A percentile compares a stretch with the other conserved stretches of the same genome.
Evolutionary conservation across 805 yeast genomes (phyloP).

Genomic region (Pichia paraexigua): DNA sequence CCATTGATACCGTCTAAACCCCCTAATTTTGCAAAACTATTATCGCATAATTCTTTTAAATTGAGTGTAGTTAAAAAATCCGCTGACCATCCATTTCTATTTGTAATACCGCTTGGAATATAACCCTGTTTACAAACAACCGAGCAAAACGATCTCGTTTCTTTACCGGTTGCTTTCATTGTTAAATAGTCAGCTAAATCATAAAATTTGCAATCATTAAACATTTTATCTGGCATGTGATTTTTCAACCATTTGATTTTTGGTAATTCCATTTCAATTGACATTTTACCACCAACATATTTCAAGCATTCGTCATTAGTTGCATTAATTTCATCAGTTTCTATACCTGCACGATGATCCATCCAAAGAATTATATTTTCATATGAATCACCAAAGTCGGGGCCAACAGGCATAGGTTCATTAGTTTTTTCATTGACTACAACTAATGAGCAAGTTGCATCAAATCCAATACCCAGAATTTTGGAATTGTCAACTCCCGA

Average conservation of each 20-base stretch:
- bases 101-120: slow-evolving; percentile 87
- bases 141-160: slow-evolving; percentile 82
- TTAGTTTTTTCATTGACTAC: slow-evolving; percentile 60
- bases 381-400: slow-evolving; percentile 62
- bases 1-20: slow-evolving; percentile 75
- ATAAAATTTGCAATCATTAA: slow-evolving; percentile 66
- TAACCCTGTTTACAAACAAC: slow-evolving; percentile 94
- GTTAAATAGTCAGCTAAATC: slow-evolving; percentile 91
- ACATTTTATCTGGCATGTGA: slow-evolving; percentile 55
- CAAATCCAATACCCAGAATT: slow-evolving; percentile 88
- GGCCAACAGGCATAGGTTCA: slow-evolving; percentile 82
- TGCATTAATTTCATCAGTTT: slow-evolving; percentile 73
- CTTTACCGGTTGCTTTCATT: slow-evolving; percentile 81
- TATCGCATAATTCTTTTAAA: slow-evolving; percentile 67
- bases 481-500: slow-evolving; percentile 60
- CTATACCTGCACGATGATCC: slow-evolving; percentile 91
- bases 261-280: slow-evolving; percentile 97
- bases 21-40: slow-evolving; percentile 73
- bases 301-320: slow-evolving; percentile 73
- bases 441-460: slow-evolving; percentile 94
- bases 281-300: slow-evolving; percentile 96
- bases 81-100: slow-evolving; percentile 85
- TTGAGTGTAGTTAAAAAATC: slow-evolving; percentile 66
- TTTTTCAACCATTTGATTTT: slow-evolving; percentile 94
- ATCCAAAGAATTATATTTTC: slow-evolving; percentile 94